Percentiles rank a stretch among this genome's conserved stretches.
Conservation (phyloP, 2,329 filamentous ascomycete genomes). For the Fusarium humuli region DNA sequence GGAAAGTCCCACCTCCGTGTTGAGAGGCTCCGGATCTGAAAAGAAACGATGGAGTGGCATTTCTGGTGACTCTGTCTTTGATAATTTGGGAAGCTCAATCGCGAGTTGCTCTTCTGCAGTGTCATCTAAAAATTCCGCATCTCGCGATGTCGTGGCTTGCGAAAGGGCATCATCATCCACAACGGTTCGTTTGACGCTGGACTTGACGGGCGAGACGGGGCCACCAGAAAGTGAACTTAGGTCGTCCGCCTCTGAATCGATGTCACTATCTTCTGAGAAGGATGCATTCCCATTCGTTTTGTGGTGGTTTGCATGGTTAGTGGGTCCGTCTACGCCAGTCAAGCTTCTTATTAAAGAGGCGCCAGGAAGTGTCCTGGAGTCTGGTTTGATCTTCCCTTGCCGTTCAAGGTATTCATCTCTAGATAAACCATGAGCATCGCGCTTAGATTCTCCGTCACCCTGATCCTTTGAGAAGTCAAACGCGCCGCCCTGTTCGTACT, state of each 20-base stretch:
- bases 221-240: conserved; percentile 63
- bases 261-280: conserved; percentile 62
- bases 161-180: conserved; percentile 69
- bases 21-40: conserved; percentile 67
- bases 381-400: conserved; percentile 57
- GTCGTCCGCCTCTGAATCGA: conserved; percentile 68
- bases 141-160: conserved; percentile 63
- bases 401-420: conserved; percentile 62
- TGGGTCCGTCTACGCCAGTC: conserved; percentile 43
- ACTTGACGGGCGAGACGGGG: conserved; percentile 62
- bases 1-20: conserved; percentile 57
- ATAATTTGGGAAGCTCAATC: conserved; percentile 62
- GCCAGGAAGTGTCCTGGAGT: conserved; percentile 45
- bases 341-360: conserved; percentile 46
- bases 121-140: conserved; percentile 60
- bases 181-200: conserved; percentile 56
- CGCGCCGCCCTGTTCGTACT: conserved; percentile 67
- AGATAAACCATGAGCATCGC: conserved; percentile 53
- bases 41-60: conserved; percentile 67
- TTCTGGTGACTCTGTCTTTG: conserved; percentile 61
- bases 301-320: conserved; percentile 51
- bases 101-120: conserved; percentile 58
- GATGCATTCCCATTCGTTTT: conserved; percentile 54
- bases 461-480: conserved; percentile 59
- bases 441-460: conserved; percentile 47